These are phyloP conservation scores for Plantago ovata DNA, from an alignment of 257 asterid genomes.

Conservation along the genomic window DNA sequence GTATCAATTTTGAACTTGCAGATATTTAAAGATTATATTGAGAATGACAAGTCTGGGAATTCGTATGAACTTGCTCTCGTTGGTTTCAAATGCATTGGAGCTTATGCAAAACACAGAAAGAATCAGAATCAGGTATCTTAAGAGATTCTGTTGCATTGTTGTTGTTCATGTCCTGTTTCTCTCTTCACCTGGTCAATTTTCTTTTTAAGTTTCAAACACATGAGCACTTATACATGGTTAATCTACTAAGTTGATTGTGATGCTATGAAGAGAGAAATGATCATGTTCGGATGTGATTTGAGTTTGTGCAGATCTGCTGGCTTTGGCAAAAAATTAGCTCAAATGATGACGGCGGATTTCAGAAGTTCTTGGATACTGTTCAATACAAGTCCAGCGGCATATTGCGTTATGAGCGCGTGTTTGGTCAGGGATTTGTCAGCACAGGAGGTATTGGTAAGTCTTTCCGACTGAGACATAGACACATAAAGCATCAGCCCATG, in stretches of 20 bases:
- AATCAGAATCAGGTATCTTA: conserved; percentile 56
- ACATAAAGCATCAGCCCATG: too few species aligned
- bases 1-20: conserved; percentile 23
- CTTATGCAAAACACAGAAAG: conserved; percentile 62
- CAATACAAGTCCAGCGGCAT: conserved; percentile 88
- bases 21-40: conserved; percentile 62
- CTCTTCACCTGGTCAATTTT: too few species aligned
- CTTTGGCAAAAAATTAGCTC: conserved; percentile 80
- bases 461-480: too few species aligned
- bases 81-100: conserved; percentile 66
- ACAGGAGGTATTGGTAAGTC: conserved; percentile 91
- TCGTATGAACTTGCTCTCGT: conserved; percentile 50
- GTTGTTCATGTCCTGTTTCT: not conserved
- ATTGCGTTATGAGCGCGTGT: conserved; percentile 87
- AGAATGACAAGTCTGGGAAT: conserved; percentile 33
- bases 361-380: conserved; percentile 86
- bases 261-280: not conserved
- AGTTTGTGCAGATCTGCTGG: conserved; percentile 79
- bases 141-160: not conserved
- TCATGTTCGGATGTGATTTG: conserved; percentile 12
- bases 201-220: too few species aligned
- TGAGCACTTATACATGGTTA: too few species aligned
- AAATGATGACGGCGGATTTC: conserved; percentile 73
- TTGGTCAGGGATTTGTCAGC: conserved; percentile 94
- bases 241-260: too few species aligned